Evolutionary conservation across 2,329 filamentous ascomycete genomes (phyloP).

Genomic region (Colletotrichum chrysophilum): DNA sequence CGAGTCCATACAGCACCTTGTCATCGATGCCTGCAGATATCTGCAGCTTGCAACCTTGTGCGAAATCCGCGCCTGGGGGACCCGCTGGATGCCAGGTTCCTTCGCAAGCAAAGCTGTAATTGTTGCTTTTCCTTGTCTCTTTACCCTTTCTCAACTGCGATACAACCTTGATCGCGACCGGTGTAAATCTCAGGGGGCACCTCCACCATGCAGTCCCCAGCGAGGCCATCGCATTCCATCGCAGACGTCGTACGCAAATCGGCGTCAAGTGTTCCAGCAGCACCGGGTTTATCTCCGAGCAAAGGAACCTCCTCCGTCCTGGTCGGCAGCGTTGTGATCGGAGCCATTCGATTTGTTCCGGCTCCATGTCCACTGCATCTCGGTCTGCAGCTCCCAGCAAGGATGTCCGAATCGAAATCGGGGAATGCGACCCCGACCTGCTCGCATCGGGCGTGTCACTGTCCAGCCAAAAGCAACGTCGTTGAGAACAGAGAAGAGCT

Average conservation of each 20-base stretch:
- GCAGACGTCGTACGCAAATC: background rate
- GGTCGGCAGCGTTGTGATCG: conserved; percentile 7
- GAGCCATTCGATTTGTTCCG: background rate
- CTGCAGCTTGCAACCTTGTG: conserved; percentile 1
- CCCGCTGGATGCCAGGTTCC: background rate
- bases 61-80: background rate
- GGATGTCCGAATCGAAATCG: background rate
- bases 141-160: conserved; percentile 1
- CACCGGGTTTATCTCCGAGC: conserved; percentile 1
- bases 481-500: background rate
- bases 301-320: background rate
- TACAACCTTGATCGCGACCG: conserved; percentile 5
- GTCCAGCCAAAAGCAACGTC: background rate
- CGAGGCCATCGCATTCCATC: background rate
- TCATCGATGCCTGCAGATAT: background rate
- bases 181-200: background rate
- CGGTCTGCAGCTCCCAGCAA: background rate
- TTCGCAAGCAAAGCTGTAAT: background rate
- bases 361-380: background rate
- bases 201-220: background rate
- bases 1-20: background rate
- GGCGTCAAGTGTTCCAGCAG: background rate
- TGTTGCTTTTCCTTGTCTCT: conserved; percentile 15
- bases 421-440: background rate
- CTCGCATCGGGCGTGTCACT: background rate